Conservation (phyloP, 2,329 filamentous ascomycete genomes). For the Alternaria viburni region DNA sequence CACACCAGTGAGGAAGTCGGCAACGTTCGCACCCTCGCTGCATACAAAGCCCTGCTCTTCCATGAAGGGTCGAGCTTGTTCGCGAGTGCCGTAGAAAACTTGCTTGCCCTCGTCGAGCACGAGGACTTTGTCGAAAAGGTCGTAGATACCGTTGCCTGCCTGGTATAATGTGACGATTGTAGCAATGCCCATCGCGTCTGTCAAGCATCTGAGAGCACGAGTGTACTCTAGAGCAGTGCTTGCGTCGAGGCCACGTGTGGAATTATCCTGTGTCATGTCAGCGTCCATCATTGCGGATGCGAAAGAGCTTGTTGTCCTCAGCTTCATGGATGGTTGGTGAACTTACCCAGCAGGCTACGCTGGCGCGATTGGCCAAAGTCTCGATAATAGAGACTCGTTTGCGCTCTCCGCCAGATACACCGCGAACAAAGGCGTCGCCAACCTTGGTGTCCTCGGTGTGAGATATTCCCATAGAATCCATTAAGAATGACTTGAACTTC, state of each 20-base stretch:
- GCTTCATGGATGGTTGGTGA: neutral
- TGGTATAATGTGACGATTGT: constrained; percentile 65
- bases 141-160: constrained; percentile 59
- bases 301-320: neutral
- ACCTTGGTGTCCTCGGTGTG: constrained; percentile 71
- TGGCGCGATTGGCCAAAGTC: constrained; percentile 62
- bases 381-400: constrained; percentile 75
- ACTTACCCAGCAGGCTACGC: constrained; percentile 57
- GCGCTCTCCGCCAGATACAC: constrained; percentile 71
- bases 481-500: constrained; percentile 61
- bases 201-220: constrained; percentile 57
- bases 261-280: constrained; percentile 43
- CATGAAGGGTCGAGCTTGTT: constrained; percentile 68
- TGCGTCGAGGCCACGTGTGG: constrained; percentile 45
- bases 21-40: constrained; percentile 67
- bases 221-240: constrained; percentile 62
- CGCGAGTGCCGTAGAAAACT: constrained; percentile 73
- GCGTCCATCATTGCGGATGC: neutral
- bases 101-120: constrained; percentile 78
- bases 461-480: constrained; percentile 47
- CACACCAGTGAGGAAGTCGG: constrained; percentile 79
- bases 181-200: constrained; percentile 57
- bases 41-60: constrained; percentile 71
- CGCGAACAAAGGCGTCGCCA: constrained; percentile 69
- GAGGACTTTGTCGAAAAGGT: constrained; percentile 73